Evolutionary conservation across 2,329 filamentous ascomycete species (phyloP).

Genomic region (Sporothrix protearum): DNA sequence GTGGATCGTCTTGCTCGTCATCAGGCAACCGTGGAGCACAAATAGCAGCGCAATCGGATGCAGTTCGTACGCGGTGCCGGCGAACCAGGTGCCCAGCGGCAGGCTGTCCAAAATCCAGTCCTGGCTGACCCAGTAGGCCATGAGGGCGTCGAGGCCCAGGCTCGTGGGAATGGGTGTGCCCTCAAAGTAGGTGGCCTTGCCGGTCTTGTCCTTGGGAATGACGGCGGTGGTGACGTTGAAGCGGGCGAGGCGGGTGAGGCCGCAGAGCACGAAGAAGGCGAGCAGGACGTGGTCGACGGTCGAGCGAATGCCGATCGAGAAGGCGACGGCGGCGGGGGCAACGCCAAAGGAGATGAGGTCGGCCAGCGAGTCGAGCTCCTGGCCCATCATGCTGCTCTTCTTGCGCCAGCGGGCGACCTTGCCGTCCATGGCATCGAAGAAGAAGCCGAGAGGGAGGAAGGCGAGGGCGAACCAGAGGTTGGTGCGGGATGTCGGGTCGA

Average conservation of each 20-base stretch:
- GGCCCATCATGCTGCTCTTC: conserved; percentile 97
- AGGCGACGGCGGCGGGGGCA: conserved; percentile 80
- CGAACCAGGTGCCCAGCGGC: conserved; percentile 68
- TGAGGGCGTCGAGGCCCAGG: conserved; percentile 72
- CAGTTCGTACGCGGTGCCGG: conserved; percentile 70
- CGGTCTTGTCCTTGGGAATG: conserved; percentile 84
- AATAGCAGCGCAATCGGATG: conserved; percentile 82
- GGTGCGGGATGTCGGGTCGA: conserved; percentile 61
- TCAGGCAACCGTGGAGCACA: conserved; percentile 82
- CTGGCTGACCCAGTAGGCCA: conserved; percentile 84
- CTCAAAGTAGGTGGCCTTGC: conserved; percentile 95
- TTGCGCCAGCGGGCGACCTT: conserved; percentile 94
- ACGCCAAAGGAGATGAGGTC: conserved; percentile 96
- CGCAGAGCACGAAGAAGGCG: conserved; percentile 89
- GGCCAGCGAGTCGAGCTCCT: conserved; percentile 92
- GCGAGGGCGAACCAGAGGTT: conserved; percentile 79
- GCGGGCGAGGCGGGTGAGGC: conserved; percentile 85
- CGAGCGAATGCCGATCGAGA: conserved; percentile 84
- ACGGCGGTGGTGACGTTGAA: conserved; percentile 95
- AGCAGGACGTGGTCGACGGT: conserved; percentile 74
- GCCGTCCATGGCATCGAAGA: conserved; percentile 98
- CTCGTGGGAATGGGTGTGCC: conserved; percentile 94
- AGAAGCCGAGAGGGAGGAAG: conserved; percentile 88
- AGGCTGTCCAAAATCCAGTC: conserved; percentile 75
- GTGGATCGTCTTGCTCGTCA: conserved; percentile 93